Evolutionary conservation across 2,329 filamentous ascomycete genomes (phyloP).

Genomic region (Podosphaera leucotricha): DNA sequence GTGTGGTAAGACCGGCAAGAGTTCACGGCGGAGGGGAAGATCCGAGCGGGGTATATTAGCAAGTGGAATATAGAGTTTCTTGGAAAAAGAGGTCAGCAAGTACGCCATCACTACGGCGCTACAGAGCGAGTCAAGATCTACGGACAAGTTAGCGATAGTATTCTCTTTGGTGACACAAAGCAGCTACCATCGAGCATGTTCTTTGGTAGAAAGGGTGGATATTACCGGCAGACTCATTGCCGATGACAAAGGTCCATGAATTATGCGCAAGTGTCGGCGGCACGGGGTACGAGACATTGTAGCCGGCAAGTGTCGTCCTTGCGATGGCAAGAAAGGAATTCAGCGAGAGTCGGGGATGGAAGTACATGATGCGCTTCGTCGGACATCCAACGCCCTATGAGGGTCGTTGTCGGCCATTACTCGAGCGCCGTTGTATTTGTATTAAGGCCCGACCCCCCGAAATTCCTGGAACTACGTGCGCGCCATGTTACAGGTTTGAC

Average conservation of each 20-base stretch:
- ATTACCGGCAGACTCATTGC: constrained; percentile 43
- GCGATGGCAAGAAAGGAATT: constrained; percentile 28
- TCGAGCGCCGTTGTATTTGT: no score
- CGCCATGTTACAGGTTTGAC: no score
- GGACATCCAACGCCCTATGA: no score
- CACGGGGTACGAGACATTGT: constrained; percentile 16
- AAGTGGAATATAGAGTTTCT: constrained; percentile 42
- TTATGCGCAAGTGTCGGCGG: constrained; percentile 3
- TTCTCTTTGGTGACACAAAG: neutral
- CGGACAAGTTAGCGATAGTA: neutral
- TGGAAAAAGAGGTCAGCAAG: constrained; percentile 33
- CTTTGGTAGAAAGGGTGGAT: neutral
- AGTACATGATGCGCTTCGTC: neutral
- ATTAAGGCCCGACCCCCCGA: no score
- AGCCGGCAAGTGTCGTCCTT: constrained; percentile 22
- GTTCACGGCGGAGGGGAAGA: constrained; percentile 48
- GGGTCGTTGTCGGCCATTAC: no score
- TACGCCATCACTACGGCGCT: constrained; percentile 53
- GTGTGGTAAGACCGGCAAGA: constrained; percentile 36
- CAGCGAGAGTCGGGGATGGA: constrained; percentile 17
- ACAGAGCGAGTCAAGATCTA: constrained; percentile 63
- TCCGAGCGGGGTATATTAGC: constrained; percentile 46
- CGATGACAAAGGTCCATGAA: constrained; percentile 37
- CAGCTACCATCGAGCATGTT: neutral
- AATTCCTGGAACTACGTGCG: no score